phyloP scores from a whole-genome alignment of 208 protist genomes.

The Acanthamoeba castellanii region DNA sequence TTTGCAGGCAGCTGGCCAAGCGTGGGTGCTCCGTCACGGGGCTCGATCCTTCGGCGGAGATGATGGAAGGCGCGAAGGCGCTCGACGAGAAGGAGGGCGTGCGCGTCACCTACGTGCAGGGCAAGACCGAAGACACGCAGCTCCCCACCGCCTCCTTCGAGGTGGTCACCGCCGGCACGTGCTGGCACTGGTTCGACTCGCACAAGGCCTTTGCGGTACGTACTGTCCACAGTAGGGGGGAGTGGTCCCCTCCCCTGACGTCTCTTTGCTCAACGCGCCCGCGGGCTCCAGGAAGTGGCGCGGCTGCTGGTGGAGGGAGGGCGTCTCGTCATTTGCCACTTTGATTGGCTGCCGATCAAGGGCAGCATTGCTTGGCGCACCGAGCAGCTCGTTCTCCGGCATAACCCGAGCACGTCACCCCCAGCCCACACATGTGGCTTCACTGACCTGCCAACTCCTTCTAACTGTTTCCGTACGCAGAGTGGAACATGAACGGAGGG shows the following conservation, averaged over 20 bases:
- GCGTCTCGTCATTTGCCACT: constrained; percentile 35
- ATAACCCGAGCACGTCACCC: neutral
- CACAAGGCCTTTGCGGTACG: constrained; percentile 30
- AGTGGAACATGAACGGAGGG: constrained; percentile 46
- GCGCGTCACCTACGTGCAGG: neutral
- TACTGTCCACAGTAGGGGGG: neutral
- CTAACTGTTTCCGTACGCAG: neutral
- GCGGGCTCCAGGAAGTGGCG: neutral
- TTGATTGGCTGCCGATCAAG: constrained; percentile 51
- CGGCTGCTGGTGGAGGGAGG: neutral
- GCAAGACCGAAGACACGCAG: constrained; percentile 21
- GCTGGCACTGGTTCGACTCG: constrained; percentile 68
- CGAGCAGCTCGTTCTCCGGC: constrained; percentile 36
- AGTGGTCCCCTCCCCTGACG: neutral
- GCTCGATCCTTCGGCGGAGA: constrained; percentile 24
- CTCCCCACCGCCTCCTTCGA: constrained; percentile 9
- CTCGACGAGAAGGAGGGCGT: constrained; percentile 24
- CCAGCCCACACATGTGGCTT: neutral
- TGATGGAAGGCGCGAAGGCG: neutral
- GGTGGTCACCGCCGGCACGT: constrained; percentile 30
- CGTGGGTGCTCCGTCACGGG: constrained; percentile 24
- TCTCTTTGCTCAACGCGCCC: neutral
- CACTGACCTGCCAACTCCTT: neutral
- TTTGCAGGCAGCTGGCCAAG: constrained; percentile 6
- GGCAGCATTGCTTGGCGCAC: constrained; percentile 22